Conservation (phyloP, 306 rosid species). For the Medicago arabica region DNA sequence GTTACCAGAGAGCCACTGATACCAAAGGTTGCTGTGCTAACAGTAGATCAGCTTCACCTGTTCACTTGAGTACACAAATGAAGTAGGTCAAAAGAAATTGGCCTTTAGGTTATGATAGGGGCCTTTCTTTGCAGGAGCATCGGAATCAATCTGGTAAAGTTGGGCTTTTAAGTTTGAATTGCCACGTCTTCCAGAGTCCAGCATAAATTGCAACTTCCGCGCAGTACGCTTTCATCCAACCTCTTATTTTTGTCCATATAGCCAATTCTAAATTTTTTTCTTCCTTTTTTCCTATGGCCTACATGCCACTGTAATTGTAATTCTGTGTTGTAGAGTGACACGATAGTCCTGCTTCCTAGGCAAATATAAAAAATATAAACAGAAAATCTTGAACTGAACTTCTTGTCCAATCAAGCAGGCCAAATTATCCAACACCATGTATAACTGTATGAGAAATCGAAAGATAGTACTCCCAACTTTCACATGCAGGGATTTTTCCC, state of each 20-base stretch:
- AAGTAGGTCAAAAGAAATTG: constrained; percentile 24
- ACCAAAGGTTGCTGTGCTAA: constrained; percentile 29
- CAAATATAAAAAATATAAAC: constrained; percentile 15
- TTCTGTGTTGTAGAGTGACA: constrained; percentile 35
- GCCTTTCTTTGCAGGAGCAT: constrained; percentile 17
- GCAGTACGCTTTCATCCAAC: constrained; percentile 25
- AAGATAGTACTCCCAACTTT: background rate
- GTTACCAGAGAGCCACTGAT: constrained; percentile 95
- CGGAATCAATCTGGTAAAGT: constrained; percentile 23
- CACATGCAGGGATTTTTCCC: too few species aligned
- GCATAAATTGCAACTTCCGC: constrained; percentile 24
- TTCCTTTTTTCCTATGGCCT: background rate
- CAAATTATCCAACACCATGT: constrained; percentile 2
- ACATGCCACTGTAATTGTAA: constrained; percentile 42
- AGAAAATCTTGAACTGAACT: background rate
- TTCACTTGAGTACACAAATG: constrained; percentile 12
- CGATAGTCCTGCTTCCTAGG: constrained; percentile 33
- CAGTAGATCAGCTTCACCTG: constrained; percentile 24
- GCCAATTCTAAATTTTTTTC: constrained; percentile 21
- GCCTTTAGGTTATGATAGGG: constrained; percentile 26
- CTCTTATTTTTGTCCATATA: constrained; percentile 38
- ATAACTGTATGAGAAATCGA: background rate
- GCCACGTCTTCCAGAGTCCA: constrained; percentile 26
- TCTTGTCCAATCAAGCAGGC: background rate
- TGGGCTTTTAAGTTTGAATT: constrained; percentile 18